phyloP scores from a whole-genome alignment of 345 rosid species.

The Salix exigua region DNA sequence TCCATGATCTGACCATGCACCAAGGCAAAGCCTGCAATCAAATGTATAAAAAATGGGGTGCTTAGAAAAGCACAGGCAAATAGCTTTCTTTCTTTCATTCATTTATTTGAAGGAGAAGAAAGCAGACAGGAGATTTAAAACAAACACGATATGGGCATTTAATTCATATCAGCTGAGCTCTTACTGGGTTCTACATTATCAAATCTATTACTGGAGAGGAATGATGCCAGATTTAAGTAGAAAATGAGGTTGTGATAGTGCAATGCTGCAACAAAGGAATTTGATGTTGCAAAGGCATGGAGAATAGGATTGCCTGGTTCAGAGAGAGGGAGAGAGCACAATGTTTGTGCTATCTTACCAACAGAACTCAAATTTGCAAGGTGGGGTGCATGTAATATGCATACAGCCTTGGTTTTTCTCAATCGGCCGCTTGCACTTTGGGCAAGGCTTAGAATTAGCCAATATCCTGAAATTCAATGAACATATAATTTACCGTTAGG shows the following conservation, averaged over 20 bases:
- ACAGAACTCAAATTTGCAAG: constrained; percentile 75
- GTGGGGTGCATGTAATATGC: constrained; percentile 66
- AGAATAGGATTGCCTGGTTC: background rate
- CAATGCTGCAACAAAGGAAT: background rate
- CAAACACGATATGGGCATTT: background rate
- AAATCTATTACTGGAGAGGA: background rate
- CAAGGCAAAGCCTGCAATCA: constrained; percentile 72
- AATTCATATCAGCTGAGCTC: background rate
- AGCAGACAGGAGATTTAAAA: background rate
- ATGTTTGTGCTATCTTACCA: constrained; percentile 44
- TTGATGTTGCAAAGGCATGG: background rate
- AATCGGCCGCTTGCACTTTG: constrained; percentile 35
- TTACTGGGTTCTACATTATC: background rate
- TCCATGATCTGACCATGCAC: constrained; percentile 73
- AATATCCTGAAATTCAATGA: constrained; percentile 27
- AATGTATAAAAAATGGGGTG: constrained; percentile 6
- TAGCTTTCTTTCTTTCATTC: background rate
- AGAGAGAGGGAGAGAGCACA: background rate
- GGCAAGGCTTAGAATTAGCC: constrained; percentile 41
- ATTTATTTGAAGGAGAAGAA: background rate
- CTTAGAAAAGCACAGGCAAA: background rate
- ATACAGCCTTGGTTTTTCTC: constrained; percentile 40
- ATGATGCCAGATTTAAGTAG: background rate
- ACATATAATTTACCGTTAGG: background rate
- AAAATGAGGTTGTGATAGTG: background rate